Evolutionary conservation across 164 flowering plant species (phyloP).

Genomic region (Vitis cinerea): DNA sequence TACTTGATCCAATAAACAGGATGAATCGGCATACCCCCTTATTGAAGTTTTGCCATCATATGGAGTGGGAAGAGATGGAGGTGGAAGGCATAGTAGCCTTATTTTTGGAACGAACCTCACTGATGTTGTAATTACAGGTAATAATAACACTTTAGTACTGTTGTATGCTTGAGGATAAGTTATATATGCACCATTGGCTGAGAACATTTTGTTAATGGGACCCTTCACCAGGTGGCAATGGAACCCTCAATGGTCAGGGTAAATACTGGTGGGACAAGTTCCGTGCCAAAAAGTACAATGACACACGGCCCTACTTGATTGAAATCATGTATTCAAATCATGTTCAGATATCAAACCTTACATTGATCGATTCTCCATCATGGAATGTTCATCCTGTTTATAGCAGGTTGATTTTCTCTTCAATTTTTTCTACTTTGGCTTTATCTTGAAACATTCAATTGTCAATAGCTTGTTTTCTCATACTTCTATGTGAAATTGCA

Average conservation of each 20-base stretch:
- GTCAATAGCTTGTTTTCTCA: too few species aligned
- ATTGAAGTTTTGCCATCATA: slow-evolving; percentile 65
- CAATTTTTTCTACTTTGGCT: too few species aligned
- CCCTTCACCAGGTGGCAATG: slow-evolving; percentile 42
- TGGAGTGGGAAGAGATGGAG: slow-evolving; percentile 75
- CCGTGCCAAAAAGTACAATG: slow-evolving; percentile 15
- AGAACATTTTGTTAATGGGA: neutral
- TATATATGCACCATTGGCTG: too few species aligned
- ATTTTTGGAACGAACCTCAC: slow-evolving; percentile 73
- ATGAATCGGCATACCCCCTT: slow-evolving; percentile 54
- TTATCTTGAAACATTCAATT: too few species aligned
- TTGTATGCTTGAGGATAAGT: too few species aligned
- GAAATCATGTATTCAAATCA: slow-evolving; percentile 54
- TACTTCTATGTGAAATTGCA: too few species aligned
- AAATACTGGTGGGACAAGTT: slow-evolving; percentile 55
- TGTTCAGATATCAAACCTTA: slow-evolving; percentile 54
- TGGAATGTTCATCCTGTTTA: slow-evolving; percentile 83
- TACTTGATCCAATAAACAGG: slow-evolving; percentile 25
- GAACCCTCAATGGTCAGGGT: slow-evolving; percentile 67
- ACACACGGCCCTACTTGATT: slow-evolving; percentile 56
- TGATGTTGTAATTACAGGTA: slow-evolving; percentile 80
- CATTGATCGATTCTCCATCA: slow-evolving; percentile 66
- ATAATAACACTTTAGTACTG: too few species aligned
- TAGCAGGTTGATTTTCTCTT: slow-evolving; percentile 39
- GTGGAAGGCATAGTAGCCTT: slow-evolving; percentile 54